Evolutionary conservation across 208 protist genomes (phyloP), one percentile per base, ranked within the genome.

Genomic region (Trypanosoma conorhini): DNA sequence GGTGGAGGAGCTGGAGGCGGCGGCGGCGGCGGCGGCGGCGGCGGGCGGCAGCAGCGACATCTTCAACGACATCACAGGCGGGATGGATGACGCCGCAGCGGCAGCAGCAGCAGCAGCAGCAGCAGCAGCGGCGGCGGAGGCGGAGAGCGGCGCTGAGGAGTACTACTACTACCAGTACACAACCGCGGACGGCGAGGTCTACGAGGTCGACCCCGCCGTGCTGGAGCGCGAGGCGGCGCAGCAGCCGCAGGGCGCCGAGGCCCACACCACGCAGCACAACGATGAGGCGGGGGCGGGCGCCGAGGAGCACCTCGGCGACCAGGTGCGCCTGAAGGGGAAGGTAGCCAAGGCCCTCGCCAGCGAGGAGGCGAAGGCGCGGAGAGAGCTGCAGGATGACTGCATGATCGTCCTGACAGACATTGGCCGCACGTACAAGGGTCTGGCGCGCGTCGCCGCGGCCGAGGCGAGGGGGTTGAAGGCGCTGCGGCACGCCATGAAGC

Each of bases 101-200:
- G 40, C 17, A 5, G 13, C 21, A 35, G 40, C 51, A n/a, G 52
- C 30, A 31, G 33, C 21, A 28, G 35, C 12, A 50, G 0, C 40
- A 44, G 38, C 5, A 4, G 56, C 24, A 17, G 51, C 31, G 31
- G 52, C 13, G 31, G 63, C 1, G 19, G 35, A 33, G 15, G 46
- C 33, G 19, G 59, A 54, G n/a, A 55, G 5, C 12, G 44, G 52
- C 22, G 71, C 8, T 4, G 64, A 60, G n/a, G 55, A 4, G 67
- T 85, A 82, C 66, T 85, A 83, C 78, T 85, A 74, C 70, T 88
- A 87, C 78, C 83, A 74, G 66, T 88, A 87, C 72, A 81, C 72
- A 26, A 79, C 81, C n/a, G 83, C 85, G 52, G 75, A 79, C 26
- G 85, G 80, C 12, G 62, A 86, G 35, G 81, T 77, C 21, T 82